Percentiles rank a stretch among this genome's conserved stretches.
Conservation (phyloP, 225 moss, liverwort and hornwort species). For the Antitrichia curtipendula region DNA sequence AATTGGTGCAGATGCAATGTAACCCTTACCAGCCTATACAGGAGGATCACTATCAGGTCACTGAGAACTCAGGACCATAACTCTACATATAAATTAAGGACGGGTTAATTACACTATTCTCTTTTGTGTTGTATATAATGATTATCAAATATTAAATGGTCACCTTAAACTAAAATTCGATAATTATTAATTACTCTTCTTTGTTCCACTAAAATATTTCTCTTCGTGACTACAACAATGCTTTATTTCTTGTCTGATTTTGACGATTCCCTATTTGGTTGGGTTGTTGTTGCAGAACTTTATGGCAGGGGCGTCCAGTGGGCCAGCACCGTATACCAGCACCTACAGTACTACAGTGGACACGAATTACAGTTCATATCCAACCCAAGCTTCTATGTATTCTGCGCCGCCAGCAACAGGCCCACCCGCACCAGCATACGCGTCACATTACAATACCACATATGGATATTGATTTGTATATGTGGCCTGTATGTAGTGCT, state of each 20-base stretch:
- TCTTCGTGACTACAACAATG: neutral
- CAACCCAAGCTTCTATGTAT: slow-evolving; percentile 80
- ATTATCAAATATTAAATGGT: neutral
- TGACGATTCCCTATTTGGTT: neutral
- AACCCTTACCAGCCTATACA: slow-evolving; percentile 56
- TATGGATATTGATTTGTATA: slow-evolving; percentile 35
- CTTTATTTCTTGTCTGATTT: neutral
- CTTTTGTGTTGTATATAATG: slow-evolving; percentile 6
- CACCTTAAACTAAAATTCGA: neutral
- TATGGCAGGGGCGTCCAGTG: slow-evolving; percentile 87
- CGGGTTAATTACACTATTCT: neutral
- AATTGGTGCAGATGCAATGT: slow-evolving; percentile 65
- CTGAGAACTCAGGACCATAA: slow-evolving; percentile 44
- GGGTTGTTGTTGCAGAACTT: slow-evolving; percentile 61
- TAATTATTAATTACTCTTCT: neutral
- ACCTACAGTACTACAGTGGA: slow-evolving; percentile 78
- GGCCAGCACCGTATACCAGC: slow-evolving; percentile 42
- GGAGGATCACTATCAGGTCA: slow-evolving; percentile 63
- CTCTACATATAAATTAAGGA: slow-evolving; percentile 19
- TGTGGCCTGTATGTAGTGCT: neutral
- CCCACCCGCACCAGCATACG: slow-evolving; percentile 66
- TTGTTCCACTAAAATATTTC: neutral
- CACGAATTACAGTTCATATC: slow-evolving; percentile 69
- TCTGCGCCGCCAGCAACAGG: slow-evolving; percentile 66
- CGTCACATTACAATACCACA: slow-evolving; percentile 55